Evolutionary conservation across 2,329 filamentous ascomycete species (phyloP).

Genomic region (Aaosphaeria pasadenensis): DNA sequence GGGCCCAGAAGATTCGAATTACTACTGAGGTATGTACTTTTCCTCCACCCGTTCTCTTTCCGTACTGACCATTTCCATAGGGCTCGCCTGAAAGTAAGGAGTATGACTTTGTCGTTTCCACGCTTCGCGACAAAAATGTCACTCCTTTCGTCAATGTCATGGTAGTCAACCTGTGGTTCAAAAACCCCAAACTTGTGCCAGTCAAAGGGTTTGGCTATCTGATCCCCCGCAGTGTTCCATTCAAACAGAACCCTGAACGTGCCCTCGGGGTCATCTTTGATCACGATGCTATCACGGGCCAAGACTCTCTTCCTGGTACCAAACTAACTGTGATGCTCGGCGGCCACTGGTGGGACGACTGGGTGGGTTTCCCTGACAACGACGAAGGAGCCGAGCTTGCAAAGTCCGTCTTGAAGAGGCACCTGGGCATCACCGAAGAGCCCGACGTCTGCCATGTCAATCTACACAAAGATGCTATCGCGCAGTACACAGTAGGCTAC

Average conservation of each 20-base stretch:
- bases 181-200: slow-evolving; percentile 60
- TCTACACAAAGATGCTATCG: slow-evolving; percentile 72
- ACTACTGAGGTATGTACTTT: slow-evolving; percentile 17
- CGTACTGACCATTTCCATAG: neutral
- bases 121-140: slow-evolving; percentile 43
- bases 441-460: slow-evolving; percentile 61
- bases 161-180: slow-evolving; percentile 88
- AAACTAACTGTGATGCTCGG: slow-evolving; percentile 94
- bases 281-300: slow-evolving; percentile 60
- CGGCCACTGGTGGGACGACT: slow-evolving; percentile 83
- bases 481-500: slow-evolving; percentile 86
- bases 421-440: slow-evolving; percentile 67
- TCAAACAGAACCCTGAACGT: slow-evolving; percentile 73
- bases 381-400: slow-evolving; percentile 69
- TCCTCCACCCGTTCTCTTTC: neutral
- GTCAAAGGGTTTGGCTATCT: slow-evolving; percentile 85
- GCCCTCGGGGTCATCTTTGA: slow-evolving; percentile 93
- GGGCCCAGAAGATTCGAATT: slow-evolving; percentile 17
- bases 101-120: slow-evolving; percentile 31
- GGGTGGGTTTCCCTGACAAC: slow-evolving; percentile 59
- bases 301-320: slow-evolving; percentile 62
- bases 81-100: slow-evolving; percentile 9
- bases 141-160: slow-evolving; percentile 76
- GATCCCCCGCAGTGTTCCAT: slow-evolving; percentile 70
- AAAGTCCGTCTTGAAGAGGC: slow-evolving; percentile 64